phyloP scores from a whole-genome alignment of 2,329 filamentous ascomycete species.

The Grosmannia huntii region DNA sequence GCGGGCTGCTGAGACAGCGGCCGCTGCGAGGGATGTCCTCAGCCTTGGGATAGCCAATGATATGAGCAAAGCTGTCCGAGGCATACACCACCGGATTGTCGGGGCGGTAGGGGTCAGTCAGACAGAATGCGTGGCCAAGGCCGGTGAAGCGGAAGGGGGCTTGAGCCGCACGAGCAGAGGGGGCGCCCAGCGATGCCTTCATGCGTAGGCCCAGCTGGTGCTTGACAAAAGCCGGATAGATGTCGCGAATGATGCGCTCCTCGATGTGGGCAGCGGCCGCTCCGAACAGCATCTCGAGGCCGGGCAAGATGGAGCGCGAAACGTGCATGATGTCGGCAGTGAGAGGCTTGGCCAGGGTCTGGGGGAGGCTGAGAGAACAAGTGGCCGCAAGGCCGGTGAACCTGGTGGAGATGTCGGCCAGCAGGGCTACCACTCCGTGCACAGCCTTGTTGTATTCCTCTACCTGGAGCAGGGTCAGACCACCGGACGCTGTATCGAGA shows the following conservation, averaged over 20 bases:
- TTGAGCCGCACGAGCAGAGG: constrained; percentile 15
- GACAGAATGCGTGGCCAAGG: constrained; percentile 44
- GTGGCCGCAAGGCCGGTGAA: constrained; percentile 26
- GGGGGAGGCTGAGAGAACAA: constrained; percentile 28
- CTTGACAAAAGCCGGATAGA: constrained; percentile 38
- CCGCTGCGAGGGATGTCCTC: constrained; percentile 36
- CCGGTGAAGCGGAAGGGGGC: constrained; percentile 22
- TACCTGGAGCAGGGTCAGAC: constrained; percentile 20
- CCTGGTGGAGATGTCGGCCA: constrained; percentile 23
- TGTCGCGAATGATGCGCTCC: constrained; percentile 25
- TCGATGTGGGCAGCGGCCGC: constrained; percentile 28
- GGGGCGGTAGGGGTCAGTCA: constrained; percentile 36
- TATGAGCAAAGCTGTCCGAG: constrained; percentile 35
- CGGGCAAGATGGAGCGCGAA: constrained; percentile 29
- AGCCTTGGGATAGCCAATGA: constrained; percentile 32
- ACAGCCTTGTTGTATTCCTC: constrained; percentile 30
- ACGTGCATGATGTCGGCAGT: constrained; percentile 33
- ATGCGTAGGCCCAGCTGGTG: constrained; percentile 32
- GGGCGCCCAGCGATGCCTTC: constrained; percentile 29
- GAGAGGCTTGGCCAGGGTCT: constrained; percentile 25
- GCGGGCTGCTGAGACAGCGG: constrained; percentile 31
- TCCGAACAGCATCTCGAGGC: constrained; percentile 27
- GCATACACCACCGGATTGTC: constrained; percentile 39
- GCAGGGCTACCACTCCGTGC: constrained; percentile 23
- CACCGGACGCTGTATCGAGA: background rate